A percentile compares a stretch with the other conserved stretches of the same genome.
Conservation (phyloP, 129 eudicot genomes). For the Silybum marianum region DNA sequence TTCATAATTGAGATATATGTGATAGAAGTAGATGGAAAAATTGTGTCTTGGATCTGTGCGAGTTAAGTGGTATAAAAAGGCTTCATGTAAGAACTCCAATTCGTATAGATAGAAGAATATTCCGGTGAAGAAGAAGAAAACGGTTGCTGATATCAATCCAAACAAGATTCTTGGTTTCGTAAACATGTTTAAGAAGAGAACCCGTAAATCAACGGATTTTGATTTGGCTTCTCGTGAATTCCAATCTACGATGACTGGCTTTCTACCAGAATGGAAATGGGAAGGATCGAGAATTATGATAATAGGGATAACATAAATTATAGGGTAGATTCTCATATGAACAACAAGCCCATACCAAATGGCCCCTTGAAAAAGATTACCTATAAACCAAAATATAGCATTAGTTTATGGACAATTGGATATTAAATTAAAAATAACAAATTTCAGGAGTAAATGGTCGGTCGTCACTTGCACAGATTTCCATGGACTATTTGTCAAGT, state of each 20-base stretch:
- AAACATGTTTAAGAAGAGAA: slow-evolving; percentile 44
- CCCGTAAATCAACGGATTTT: slow-evolving; percentile 30
- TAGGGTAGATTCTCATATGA: slow-evolving; percentile 93
- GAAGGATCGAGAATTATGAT: slow-evolving; percentile 68
- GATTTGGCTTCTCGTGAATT: slow-evolving; percentile 34
- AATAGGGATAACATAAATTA: slow-evolving; percentile 84
- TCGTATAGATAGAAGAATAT: slow-evolving; percentile 67
- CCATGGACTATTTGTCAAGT: not conserved
- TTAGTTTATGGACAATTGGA: not conserved
- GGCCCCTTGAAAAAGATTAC: slow-evolving; percentile 73
- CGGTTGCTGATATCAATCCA: slow-evolving; percentile 65
- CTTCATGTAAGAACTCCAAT: slow-evolving; percentile 90
- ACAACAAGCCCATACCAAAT: slow-evolving; percentile 97
- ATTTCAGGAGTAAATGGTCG: not conserved
- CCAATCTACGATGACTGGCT: slow-evolving; percentile 68
- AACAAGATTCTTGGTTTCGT: slow-evolving; percentile 65
- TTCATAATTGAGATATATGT: slow-evolving; percentile 84
- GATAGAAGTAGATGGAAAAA: slow-evolving; percentile 90
- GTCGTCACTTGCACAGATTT: not conserved
- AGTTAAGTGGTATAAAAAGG: slow-evolving; percentile 87
- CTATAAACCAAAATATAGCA: slow-evolving; percentile 38
- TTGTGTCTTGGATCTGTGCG: slow-evolving; percentile 98
- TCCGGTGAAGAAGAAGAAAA: slow-evolving; percentile 74
- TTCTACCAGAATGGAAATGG: slow-evolving; percentile 54
- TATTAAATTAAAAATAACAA: not conserved